Base-by-base conservation (phyloP, 345 rosid species). In the Clausena lansium region DNA sequence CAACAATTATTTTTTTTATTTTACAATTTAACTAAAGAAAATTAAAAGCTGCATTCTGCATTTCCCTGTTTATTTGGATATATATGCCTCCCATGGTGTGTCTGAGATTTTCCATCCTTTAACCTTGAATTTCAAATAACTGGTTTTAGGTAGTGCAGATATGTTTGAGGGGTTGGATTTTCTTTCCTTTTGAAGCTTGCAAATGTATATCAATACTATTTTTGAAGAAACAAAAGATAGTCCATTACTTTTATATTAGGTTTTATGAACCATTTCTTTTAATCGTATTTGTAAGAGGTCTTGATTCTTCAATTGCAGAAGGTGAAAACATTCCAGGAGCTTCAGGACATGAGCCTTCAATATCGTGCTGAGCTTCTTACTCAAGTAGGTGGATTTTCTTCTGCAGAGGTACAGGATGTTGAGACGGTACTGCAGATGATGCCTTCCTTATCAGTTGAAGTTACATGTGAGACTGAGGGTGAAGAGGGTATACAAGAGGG, bases 401-500 rank as follows among this genome's bases (percentile, higher is more conserved):
- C 90, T 39, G 63, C 85, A 17, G 95, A 90, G 78, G 84, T 88
- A 32, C 89, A 87, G 77, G 99, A 94, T 76, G 78, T 92, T 73
- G 98, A 96, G 84, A 86, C 74, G 80, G 99, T 94, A 25, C 84
- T 94, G 67, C 94, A 86, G 87, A 96, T 94, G 97, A 89, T 94
- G 94, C 99, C 98, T 72, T 90, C 97, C 20, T 70, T 94, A 77
- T 85, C 94, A 58, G 55, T 94, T 13, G 98, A 92, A 75, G 89
- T 89, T 75, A 90, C 87, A 68, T 96, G 95, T n/a, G 98, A 94
- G 87, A 96, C 99, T 25, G 98, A 94, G 78, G 99, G 98, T 54
- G 99, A 96, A 84, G 98, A 96, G 75, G 98, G 98, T 39, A 88
- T 96, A 55, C 98, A 94, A 80, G 99, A 96, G 88, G 99, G 97